Base-by-base conservation (phyloP, 352 stramenopile genomes). In the Phytophthora agathidicida region DNA sequence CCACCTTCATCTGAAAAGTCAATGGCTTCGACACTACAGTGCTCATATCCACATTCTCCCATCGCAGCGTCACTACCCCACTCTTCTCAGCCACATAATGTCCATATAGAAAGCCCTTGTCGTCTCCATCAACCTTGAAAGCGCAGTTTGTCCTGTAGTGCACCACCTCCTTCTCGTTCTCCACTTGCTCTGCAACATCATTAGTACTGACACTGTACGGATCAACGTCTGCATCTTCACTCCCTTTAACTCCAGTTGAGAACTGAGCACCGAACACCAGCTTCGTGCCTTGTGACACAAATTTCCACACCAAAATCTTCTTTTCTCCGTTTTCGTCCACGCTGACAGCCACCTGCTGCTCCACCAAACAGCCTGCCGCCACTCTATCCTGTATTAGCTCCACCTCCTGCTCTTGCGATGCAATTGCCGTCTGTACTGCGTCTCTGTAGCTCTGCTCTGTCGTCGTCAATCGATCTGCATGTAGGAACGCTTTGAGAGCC, bases 21-120 rank as follows among this genome's bases (percentile, higher is more conserved):
- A 88, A 41, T 28, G 51, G 23, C 59, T 80, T 85, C 16, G 75
- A 82, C 32, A 79, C 24, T 5, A 88, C 72, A 50, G 70, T 80
- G 10, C 43, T 65, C 35, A 56, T 73, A 51, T 82, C 70, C 6
- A 52, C 33, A 35, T 85, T 84, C 30, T 72, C 57, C 77, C 77
- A 88, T 49, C 72, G 35, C 27, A 88, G 31, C 22, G 60, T 69
- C 28, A 82, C 28, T 0, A 54, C 28, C 0, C 73, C 75, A 33
- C 17, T 46, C 19, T 46, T 52, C 19, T 54, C 11, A 16, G 57
- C 30, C 6, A 77, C 44, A 52, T 54, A 73, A 13, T 74, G 62
- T 8, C 75, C 75, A 46, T 73, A 77, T 16, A 70, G 26, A 45
- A 61, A 65, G 5, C 10, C 19, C 2, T 26, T 24, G 7, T 52